Percentiles rank a stretch among this genome's conserved stretches.
Conservation (phyloP, 2,329 filamentous ascomycete genomes). For the Sordariomycetes sp. region DNA sequence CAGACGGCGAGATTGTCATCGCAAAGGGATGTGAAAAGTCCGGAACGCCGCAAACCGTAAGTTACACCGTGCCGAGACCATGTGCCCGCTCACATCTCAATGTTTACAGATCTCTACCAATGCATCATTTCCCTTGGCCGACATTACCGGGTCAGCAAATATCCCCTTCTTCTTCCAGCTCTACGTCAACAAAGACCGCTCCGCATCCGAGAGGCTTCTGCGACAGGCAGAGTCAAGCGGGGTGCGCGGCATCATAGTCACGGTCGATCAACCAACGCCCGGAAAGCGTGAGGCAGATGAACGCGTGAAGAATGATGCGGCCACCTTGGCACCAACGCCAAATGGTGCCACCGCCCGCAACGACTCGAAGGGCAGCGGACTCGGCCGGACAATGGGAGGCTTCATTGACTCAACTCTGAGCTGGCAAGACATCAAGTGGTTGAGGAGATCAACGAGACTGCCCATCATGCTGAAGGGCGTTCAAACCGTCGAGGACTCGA, state of each 20-base stretch:
- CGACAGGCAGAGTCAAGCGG: slow-evolving; percentile 33
- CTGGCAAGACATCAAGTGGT: slow-evolving; percentile 55
- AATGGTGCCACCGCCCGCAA: slow-evolving; percentile 26
- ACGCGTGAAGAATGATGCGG: slow-evolving; percentile 35
- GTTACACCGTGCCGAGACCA: too few relatives aligned
- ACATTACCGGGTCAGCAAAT: slow-evolving; percentile 29
- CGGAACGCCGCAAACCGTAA: too few relatives aligned
- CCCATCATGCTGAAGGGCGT: slow-evolving; percentile 19
- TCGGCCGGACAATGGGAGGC: too few relatives aligned
- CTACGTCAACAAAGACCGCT: slow-evolving; percentile 49
- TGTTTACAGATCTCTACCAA: slow-evolving; percentile 42
- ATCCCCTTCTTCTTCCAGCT: slow-evolving; percentile 46
- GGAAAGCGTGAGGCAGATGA: slow-evolving; percentile 44
- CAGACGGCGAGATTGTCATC: too few relatives aligned
- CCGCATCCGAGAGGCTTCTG: slow-evolving; percentile 40
- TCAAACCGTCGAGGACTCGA: slow-evolving; percentile 17
- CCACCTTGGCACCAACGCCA: slow-evolving; percentile 34
- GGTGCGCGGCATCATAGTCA: slow-evolving; percentile 46
- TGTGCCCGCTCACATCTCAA: too few relatives aligned
- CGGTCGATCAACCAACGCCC: slow-evolving; percentile 46
- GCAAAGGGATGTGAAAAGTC: too few relatives aligned
- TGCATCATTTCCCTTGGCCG: slow-evolving; percentile 45
- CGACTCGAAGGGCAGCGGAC: too few relatives aligned
- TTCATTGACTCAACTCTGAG: slow-evolving; percentile 52
- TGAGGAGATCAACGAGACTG: slow-evolving; percentile 39